These are phyloP conservation scores for Trebouxia sp. DNA, from an alignment of 139 green algal genomes.

Conservation along the genomic window DNA sequence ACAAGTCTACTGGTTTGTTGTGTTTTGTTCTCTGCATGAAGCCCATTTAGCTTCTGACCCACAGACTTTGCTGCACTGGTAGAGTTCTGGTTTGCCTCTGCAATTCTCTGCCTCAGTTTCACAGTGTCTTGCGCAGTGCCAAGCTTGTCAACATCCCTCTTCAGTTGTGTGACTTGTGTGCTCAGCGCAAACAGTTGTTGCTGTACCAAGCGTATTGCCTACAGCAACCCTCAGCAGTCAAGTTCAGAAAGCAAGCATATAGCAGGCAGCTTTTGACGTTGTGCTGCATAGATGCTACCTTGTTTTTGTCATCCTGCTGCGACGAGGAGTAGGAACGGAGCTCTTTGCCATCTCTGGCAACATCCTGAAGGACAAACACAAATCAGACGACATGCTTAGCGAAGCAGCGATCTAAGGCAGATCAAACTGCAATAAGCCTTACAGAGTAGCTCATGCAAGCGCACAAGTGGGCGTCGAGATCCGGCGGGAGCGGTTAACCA, in stretches of 20 bases:
- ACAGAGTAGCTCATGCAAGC: constrained; percentile 11
- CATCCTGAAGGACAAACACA: not conserved
- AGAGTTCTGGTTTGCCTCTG: not conserved
- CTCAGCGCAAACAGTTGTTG: constrained; percentile 36
- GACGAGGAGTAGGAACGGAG: not conserved
- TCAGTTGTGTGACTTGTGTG: constrained; percentile 39
- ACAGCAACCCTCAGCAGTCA: not conserved
- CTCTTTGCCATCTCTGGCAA: not conserved
- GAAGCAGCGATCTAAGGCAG: not conserved
- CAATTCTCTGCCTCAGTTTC: constrained; percentile 56
- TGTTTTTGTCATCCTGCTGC: constrained; percentile 1
- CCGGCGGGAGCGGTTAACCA: too few relatives aligned
- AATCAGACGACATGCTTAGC: not conserved
- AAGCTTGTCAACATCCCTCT: constrained; percentile 62
- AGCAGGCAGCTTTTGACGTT: too few relatives aligned
- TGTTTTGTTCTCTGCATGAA: constrained; percentile 38
- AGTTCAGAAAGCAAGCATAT: not conserved
- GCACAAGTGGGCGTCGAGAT: too few relatives aligned
- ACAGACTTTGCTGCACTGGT: not conserved
- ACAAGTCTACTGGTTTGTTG: constrained; percentile 50
- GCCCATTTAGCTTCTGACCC: not conserved
- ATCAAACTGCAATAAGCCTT: not conserved
- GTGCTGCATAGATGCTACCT: too few relatives aligned
- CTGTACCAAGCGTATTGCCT: not conserved
- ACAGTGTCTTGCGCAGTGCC: constrained; percentile 68